phyloP scores from a whole-genome alignment of 202 grass and related monocot genomes.

The Saccharum hybrid region DNA sequence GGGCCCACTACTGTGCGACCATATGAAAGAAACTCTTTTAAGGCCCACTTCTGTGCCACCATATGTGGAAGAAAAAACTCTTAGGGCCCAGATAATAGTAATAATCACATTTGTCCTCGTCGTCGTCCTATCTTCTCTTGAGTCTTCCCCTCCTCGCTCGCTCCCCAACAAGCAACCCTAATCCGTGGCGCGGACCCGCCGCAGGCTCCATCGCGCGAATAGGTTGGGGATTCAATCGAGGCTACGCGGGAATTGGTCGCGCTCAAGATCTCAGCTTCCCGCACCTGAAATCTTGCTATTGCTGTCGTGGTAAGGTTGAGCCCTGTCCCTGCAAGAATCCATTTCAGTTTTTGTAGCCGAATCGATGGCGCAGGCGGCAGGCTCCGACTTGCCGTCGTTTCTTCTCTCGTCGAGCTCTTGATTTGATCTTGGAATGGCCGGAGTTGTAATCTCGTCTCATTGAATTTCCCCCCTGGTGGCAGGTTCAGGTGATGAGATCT shows the following conservation, averaged over 20 bases:
- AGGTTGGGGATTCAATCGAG: conserved; percentile 21
- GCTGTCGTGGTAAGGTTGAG: conserved; percentile 37
- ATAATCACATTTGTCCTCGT: conserved; percentile 23
- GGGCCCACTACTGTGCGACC: background rate
- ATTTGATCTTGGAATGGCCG: conserved; percentile 13
- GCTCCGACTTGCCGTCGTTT: background rate
- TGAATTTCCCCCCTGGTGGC: background rate
- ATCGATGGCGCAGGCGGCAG: conserved; percentile 8
- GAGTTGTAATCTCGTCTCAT: conserved; percentile 1
- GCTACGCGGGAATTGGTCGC: conserved; percentile 13
- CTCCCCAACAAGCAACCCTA: conserved; percentile 41
- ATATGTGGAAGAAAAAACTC: background rate
- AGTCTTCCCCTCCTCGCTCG: conserved; percentile 1
- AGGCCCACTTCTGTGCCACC: too few species aligned
- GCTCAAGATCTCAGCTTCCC: conserved; percentile 10
- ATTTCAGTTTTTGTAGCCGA: background rate
- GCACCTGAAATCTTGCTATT: conserved; percentile 1
- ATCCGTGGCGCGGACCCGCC: conserved; percentile 15
- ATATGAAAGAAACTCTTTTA: background rate
- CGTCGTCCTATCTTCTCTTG: conserved; percentile 36
- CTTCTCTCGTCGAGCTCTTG: background rate
- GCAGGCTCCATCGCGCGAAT: conserved; percentile 2
- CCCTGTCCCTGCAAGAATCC: background rate
- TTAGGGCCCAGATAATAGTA: conserved; percentile 54
- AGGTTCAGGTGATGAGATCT: conserved; percentile 62